A percentile compares a stretch with the other conserved stretches of the same genome.
phyloP scores from a whole-genome alignment of 371 early-diverging fungal species.

The Batkoa obscura region DNA sequence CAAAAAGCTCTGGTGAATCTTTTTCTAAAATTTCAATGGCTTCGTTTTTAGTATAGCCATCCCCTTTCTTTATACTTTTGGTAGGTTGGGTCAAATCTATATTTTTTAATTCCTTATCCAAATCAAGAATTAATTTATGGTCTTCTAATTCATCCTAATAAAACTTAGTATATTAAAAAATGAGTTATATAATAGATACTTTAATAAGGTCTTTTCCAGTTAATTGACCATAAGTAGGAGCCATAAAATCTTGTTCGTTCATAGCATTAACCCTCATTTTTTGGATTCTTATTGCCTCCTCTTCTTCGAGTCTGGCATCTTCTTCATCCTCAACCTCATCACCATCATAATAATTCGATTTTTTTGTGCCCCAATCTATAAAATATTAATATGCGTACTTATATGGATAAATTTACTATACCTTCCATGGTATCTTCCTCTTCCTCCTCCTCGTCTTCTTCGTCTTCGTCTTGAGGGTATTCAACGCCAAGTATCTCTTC shows the following conservation, averaged over 20 bases:
- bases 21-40: conserved; percentile 47
- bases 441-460: conserved; percentile 21
- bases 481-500: conserved; percentile 19
- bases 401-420: background rate
- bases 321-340: conserved; percentile 51
- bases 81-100: conserved; percentile 25
- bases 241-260: conserved; percentile 83
- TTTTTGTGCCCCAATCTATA: conserved; percentile 39
- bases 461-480: conserved; percentile 20
- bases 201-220: background rate
- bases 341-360: conserved; percentile 52
- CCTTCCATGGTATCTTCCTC: background rate
- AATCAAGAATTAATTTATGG: conserved; percentile 22
- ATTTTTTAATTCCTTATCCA: conserved; percentile 32
- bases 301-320: conserved; percentile 76
- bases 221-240: conserved; percentile 21
- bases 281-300: conserved; percentile 76
- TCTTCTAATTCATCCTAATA: conserved; percentile 16
- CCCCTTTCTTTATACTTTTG: no score
- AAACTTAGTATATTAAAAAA: background rate
- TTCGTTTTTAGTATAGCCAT: no score
- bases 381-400: no score
- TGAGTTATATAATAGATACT: background rate
- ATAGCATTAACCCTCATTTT: conserved; percentile 53
- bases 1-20: conserved; percentile 65